phyloP scores from a whole-genome alignment of 2,329 filamentous ascomycete species.

The Ploettnerulaceae sp. region DNA sequence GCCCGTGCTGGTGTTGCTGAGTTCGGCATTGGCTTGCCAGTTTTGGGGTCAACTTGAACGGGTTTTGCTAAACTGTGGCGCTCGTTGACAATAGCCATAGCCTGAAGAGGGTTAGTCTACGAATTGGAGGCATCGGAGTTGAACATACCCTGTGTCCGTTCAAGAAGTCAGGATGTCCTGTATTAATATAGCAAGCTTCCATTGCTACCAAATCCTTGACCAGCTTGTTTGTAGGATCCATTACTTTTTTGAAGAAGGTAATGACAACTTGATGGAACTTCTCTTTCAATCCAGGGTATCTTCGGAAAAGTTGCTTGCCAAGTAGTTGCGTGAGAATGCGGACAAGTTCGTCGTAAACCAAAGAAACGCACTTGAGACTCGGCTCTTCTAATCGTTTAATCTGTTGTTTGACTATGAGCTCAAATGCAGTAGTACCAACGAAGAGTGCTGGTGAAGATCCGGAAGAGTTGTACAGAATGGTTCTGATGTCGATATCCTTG shows the following conservation, averaged over 20 bases:
- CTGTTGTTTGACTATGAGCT: conserved; percentile 97
- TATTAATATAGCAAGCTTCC: conserved; percentile 98
- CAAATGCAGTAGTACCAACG: conserved; percentile 96
- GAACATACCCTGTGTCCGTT: conserved; percentile 75
- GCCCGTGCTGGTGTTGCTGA: conserved; percentile 64
- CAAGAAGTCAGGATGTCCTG: conserved; percentile 94
- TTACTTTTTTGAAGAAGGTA: conserved; percentile 92
- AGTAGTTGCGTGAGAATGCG: conserved; percentile 90
- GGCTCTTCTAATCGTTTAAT: conserved; percentile 96
- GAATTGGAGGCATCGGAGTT: not conserved
- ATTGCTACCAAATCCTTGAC: conserved; percentile 89
- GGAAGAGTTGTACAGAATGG: conserved; percentile 98
- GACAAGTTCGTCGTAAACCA: conserved; percentile 96
- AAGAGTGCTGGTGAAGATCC: conserved; percentile 95
- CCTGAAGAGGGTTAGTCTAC: conserved; percentile 42
- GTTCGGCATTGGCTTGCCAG: conserved; percentile 79
- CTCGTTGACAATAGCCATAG: conserved; percentile 98
- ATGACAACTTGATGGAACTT: conserved; percentile 94
- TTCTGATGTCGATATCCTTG: conserved; percentile 96
- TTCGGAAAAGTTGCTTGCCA: conserved; percentile 80
- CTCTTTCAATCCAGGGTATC: conserved; percentile 93
- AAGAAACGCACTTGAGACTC: conserved; percentile 91
- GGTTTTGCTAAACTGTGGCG: conserved; percentile 77
- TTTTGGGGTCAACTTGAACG: conserved; percentile 96
- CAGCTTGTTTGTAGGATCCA: conserved; percentile 97